Conservation (phyloP, 371 early-diverging fungal species). For the Mortierella sp. region DNA sequence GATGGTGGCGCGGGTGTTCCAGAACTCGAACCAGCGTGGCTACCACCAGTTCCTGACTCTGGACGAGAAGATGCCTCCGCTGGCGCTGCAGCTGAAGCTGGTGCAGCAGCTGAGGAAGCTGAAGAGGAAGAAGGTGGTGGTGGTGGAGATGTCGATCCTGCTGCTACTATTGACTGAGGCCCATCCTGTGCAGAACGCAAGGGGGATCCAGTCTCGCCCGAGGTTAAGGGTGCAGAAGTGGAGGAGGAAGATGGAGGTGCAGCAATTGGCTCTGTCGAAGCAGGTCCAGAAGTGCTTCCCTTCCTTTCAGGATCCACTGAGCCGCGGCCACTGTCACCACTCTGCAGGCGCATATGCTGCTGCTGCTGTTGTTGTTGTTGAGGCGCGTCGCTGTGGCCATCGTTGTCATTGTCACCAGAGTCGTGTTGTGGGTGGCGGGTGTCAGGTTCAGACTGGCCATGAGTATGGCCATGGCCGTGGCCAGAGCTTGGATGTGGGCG, state of each 20-base stretch:
- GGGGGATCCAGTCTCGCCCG: not conserved
- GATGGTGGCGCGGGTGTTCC: constrained; percentile 3
- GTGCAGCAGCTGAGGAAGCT: not conserved
- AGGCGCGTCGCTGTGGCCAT: not conserved
- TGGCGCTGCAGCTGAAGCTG: not conserved
- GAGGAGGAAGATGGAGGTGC: not conserved
- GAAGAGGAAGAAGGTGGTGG: not conserved
- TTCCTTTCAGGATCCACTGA: constrained; percentile 10
- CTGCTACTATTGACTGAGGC: not conserved
- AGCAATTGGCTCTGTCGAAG: not conserved
- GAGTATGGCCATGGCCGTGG: no score
- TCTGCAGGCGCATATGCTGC: not conserved
- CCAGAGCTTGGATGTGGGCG: no score
- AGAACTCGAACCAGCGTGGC: not conserved
- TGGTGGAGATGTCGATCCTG: constrained; percentile 6
- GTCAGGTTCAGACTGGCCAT: not conserved
- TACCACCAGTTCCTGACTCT: not conserved
- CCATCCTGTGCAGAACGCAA: constrained; percentile 1
- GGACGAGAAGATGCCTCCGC: not conserved
- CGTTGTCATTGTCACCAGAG: not conserved
- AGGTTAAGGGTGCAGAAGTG: not conserved
- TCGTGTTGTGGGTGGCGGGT: not conserved
- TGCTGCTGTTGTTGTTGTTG: constrained; percentile 3
- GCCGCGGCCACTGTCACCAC: not conserved
- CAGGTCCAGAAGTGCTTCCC: not conserved